phyloP scores from a whole-genome alignment of 805 yeast genomes.

The Scheffersomyces lignosus region DNA sequence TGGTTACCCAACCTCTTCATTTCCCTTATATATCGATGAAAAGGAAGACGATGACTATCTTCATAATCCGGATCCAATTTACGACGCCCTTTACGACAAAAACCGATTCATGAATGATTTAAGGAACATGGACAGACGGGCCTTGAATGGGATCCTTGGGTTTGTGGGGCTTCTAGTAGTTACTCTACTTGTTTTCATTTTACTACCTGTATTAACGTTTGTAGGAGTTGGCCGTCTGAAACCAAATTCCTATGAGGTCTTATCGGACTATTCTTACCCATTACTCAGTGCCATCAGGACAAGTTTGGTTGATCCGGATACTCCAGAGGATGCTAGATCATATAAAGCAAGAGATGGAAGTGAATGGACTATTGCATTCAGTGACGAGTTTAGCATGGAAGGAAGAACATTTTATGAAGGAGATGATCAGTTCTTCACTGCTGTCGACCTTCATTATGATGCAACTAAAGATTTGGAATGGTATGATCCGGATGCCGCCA shows the following conservation, averaged over 20 bases:
- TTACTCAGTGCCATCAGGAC: slow-evolving; percentile 18
- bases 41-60: slow-evolving; percentile 92
- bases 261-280: slow-evolving; percentile 40
- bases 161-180: too few relatives aligned
- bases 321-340: slow-evolving; percentile 13
- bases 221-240: too few relatives aligned
- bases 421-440: slow-evolving; percentile 42
- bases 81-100: slow-evolving; percentile 81
- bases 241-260: slow-evolving; percentile 39
- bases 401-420: slow-evolving; percentile 42
- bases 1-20: slow-evolving; percentile 89
- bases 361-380: slow-evolving; percentile 34
- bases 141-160: slow-evolving; percentile 61
- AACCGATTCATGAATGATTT: slow-evolving; percentile 63
- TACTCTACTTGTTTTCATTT: too few relatives aligned
- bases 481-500: slow-evolving; percentile 43
- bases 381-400: slow-evolving; percentile 42
- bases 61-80: slow-evolving; percentile 94
- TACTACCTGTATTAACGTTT: too few relatives aligned
- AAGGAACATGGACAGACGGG: slow-evolving; percentile 61
- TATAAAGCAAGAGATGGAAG: slow-evolving; percentile 19
- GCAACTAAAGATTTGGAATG: slow-evolving; percentile 44
- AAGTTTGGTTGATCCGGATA: slow-evolving; percentile 23
- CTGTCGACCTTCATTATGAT: slow-evolving; percentile 38
- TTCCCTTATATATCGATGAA: slow-evolving; percentile 87